Percentiles rank a stretch among this genome's conserved stretches.
Conservation (phyloP, 768 basidiomycete species). For the Lyophyllum atratum region DNA sequence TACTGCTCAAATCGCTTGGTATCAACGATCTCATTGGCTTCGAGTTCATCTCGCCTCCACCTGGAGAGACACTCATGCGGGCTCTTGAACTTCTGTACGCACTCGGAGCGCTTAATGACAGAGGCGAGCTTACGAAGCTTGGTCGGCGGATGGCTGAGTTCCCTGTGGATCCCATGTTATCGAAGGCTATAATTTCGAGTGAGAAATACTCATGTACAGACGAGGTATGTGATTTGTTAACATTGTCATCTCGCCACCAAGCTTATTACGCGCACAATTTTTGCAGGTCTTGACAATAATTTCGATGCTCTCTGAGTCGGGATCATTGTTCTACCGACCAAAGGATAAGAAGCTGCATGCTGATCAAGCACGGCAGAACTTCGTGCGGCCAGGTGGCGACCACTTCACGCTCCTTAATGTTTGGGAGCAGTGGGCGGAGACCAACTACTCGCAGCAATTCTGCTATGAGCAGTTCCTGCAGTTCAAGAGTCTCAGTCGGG, state of each 20-base stretch:
- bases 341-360: conserved; percentile 99
- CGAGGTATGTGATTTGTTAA: conserved; percentile 60
- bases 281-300: conserved; percentile 91
- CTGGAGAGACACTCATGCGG: conserved; percentile 95
- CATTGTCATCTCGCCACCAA: too few species aligned
- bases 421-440: conserved; percentile 99
- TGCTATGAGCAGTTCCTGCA: conserved; percentile 96
- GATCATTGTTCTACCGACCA: conserved; percentile 93
- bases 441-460: conserved; percentile 95
- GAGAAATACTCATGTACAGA: conserved; percentile 95
- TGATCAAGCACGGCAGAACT: conserved; percentile 97
- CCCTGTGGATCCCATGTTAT: conserved; percentile 97
- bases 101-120: conserved; percentile 92
- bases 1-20: conserved; percentile 93
- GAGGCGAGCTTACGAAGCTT: conserved; percentile 95
- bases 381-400: conserved; percentile 93
- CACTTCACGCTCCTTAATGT: conserved; percentile 98
- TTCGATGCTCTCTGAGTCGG: conserved; percentile 94
- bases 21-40: conserved; percentile 99
- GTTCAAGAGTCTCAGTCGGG: conserved; percentile 91
- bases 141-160: conserved; percentile 99
- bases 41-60: conserved; percentile 98
- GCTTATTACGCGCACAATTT: not conserved
- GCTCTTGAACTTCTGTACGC: conserved; percentile 94
- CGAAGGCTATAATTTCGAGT: conserved; percentile 94